Conservation (phyloP, 2,329 filamentous ascomycete species). For the Tolypocladium pustulatum region DNA sequence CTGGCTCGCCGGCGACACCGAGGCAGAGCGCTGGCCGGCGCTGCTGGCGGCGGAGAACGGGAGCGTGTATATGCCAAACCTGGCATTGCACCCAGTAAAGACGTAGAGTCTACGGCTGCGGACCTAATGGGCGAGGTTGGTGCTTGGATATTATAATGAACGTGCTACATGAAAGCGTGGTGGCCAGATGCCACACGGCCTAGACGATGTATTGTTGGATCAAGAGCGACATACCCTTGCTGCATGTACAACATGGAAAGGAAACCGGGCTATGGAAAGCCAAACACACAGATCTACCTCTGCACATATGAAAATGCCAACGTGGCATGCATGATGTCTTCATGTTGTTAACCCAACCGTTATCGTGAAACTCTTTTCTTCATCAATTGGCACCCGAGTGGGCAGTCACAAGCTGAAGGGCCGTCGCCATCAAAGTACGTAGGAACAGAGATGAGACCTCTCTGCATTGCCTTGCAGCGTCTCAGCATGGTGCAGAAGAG, state of each 20-base stretch:
- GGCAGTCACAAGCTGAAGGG: not conserved
- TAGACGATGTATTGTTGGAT: not conserved
- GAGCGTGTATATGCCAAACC: conserved; percentile 21
- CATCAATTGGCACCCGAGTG: not conserved
- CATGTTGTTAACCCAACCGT: not conserved
- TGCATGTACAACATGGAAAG: not conserved
- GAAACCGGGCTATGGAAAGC: not conserved
- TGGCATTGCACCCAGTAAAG: conserved; percentile 27
- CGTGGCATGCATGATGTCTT: not conserved
- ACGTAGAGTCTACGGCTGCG: not conserved
- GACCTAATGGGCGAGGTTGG: not conserved
- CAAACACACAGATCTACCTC: not conserved
- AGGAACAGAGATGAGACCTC: not conserved
- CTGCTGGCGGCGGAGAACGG: conserved; percentile 18
- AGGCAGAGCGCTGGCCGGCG: conserved; percentile 12
- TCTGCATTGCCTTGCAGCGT: not conserved
- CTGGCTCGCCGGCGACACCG: conserved; percentile 17
- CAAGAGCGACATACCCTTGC: not conserved
- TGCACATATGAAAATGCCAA: not conserved
- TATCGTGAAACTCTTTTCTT: not conserved
- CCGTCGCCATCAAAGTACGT: not conserved
- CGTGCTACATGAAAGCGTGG: not conserved
- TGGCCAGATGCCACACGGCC: not conserved
- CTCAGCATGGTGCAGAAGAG: too few relatives aligned
- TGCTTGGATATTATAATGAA: not conserved